Evolutionary conservation across 2,329 filamentous ascomycete species (phyloP).

Genomic region (Talaromyces rugulosus): DNA sequence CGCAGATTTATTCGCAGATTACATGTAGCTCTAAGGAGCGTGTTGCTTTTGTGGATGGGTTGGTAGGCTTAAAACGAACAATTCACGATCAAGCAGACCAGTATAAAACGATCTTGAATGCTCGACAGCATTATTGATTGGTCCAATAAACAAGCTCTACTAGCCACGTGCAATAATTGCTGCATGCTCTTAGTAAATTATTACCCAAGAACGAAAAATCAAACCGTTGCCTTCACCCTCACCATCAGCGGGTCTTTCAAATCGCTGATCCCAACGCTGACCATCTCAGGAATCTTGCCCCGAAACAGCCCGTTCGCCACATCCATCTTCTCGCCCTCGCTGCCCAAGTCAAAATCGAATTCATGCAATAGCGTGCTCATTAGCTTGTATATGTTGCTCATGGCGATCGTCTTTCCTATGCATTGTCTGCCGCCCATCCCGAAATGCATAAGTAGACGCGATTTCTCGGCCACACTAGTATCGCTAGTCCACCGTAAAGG

Average conservation of each 20-base stretch:
- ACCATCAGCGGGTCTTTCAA: constrained; percentile 2
- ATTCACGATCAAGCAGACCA: too few relatives aligned
- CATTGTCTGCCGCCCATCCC: constrained; percentile 29
- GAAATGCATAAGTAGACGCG: constrained; percentile 31
- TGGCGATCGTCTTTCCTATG: constrained; percentile 33
- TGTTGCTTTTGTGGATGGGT: neutral
- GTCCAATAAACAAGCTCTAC: neutral
- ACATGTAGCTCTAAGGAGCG: neutral
- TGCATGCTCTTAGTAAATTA: neutral
- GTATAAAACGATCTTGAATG: neutral
- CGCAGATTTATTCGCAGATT: neutral
- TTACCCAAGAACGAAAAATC: neutral
- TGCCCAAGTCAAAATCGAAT: constrained; percentile 29
- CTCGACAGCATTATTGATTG: neutral
- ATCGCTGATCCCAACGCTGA: constrained; percentile 10
- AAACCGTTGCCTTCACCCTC: neutral
- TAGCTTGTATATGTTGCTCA: constrained; percentile 32
- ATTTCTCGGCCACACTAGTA: constrained; percentile 13
- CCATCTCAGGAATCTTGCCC: constrained; percentile 1
- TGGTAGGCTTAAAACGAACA: neutral
- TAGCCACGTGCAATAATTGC: too few relatives aligned
- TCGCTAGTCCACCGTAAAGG: constrained; percentile 24
- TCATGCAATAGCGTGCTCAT: constrained; percentile 25
- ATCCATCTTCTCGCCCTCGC: constrained; percentile 10
- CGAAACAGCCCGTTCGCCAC: neutral